Base-by-base conservation (phyloP, 208 protist species). In the Trypanosoma vivax region DNA sequence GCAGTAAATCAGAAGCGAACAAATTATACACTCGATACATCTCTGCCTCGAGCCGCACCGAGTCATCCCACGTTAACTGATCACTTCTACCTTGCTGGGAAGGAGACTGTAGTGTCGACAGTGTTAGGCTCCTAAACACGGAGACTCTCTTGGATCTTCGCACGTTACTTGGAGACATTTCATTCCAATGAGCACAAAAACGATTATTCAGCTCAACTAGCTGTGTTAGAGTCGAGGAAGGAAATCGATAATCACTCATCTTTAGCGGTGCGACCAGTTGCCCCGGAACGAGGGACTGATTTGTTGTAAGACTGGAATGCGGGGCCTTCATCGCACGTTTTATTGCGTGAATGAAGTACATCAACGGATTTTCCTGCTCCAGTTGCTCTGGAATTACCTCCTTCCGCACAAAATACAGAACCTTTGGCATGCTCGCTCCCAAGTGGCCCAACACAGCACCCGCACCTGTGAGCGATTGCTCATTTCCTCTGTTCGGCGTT, bases 191-290 rank as follows among this genome's bases (percentile, higher is more conserved):
- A 18, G 25, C 14, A 2, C 58, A 33, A 28, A 65, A 81, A 18
- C 31, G 61, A 19, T 76, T 54, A 50, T 76, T 51, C 19, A 69
- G 60, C 19, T 59, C 46, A 5, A 74, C 50, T 31, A 90, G 70
- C n/a, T 60, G 60, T 5, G 28, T 30, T 33, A 65, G 65, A 18
- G 48, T 43, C 3, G 61, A 37, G 6, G 65, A 49, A 2, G 77
- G 27, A 1, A 85, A 70, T 21, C 72, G 70, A 53, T 88, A 88
- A 61, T 92, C 83, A 27, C 67, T 51, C 2, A 92, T 53, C 16
- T 71, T 68, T 37, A 88, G 65, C 21, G 79, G 79, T 18, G 71
- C 10, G 4, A 61, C 56, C 43, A 92, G 50, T 57, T 86, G 79
- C 7, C 68, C 59, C 2, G 77, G 66, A 1, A 65, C 54, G 14